Evolutionary conservation across 371 early-diverging fungal genomes (phyloP), one percentile per base, ranked within the genome.

Genomic region (Mortierella sp.): DNA sequence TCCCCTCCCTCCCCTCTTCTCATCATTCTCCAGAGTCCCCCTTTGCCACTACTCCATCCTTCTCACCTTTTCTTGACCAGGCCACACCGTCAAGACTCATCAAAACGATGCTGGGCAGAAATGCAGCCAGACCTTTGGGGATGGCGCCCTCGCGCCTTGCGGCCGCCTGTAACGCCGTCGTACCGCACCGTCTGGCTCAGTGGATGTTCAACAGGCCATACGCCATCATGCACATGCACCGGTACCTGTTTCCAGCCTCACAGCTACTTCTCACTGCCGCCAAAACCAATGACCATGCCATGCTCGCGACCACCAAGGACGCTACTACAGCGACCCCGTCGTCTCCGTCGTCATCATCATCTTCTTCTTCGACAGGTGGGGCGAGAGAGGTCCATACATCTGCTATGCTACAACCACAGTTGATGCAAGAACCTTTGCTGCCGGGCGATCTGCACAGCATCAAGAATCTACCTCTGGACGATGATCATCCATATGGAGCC

Each of bases 81-180:
- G 22, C 54, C 29, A 37, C 53, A 52, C 52, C 29, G 3, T 39
- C 19, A 29, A 53, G 14, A 24, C 43, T 31, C 25, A 24, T 27
- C 37, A 39, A 72, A n/a, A n/a, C n/a, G n/a, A n/a, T 72, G 73
- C 51, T 74, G 53, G 76, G 68, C 50, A 62, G 76, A 47, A 67
- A 67, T 40, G 68, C 68, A 14, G 39, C 68, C 44, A 59, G 76
- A 19, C 68, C 76, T 34, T 57, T 74, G 47, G 76, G 76, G 49
- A 62, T 73, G 63, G 21, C 74, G 10, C 74, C 74, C 31, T 45
- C 67, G 14, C 55, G 76, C 19, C 47, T 74, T n/a, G 48, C 54
- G 27, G 60, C 68, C 27, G 44, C 55, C 28, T 73, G 62, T 52
- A 63, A 57, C 39, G 53, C 61, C 13, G 58, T 54, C 2, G 76